Evolutionary conservation across 225 moss, liverwort and hornwort genomes (phyloP), one percentile per base, ranked within the genome.

Genomic region (Pseudisothecium myosuroides): DNA sequence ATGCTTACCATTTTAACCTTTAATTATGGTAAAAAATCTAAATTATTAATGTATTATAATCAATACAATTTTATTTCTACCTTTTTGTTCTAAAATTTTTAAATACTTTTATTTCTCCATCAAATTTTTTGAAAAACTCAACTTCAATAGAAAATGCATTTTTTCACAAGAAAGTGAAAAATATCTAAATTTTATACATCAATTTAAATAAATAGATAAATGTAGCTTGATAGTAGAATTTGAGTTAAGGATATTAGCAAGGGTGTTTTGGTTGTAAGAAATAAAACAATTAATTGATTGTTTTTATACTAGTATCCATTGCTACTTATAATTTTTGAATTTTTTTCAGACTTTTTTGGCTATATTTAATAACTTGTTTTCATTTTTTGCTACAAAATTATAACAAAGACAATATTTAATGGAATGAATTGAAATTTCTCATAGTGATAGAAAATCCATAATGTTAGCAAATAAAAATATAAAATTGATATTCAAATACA

Each of bases 51-150:
- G 26, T 32, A 41, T 26, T 26, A 8, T 14, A 24, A 14, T 26
- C 7, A 2, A 41, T 24, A 5, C 24, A 39, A 4, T 24, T 23
- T 1, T 13, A 41, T 39, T 71, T 71, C 14, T 2, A 68, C 12
- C 0, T n/a, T n/a, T n/a, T n/a, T 12, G 7, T 23, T 13, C 39
- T 0, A 21, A 7, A 68, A 39, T 7, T 11, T 22, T 7, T 2
- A n/a, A 7, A 69, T 14, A 41, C 4, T 69, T 69, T 69, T 24
- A 39, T 69, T 64, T 10, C 4, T 24, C 14, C 8, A 41, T 71
- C 13, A 71, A 39, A 24, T 26, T 7, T 12, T n/a, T 1, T 68
- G 7, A 22, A n/a, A 67, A n/a, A n/a, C 6, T 1, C n/a, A n/a
- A n/a, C 1, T n/a, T 37, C n/a, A 67, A 7, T 22, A 11, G 7